phyloP scores from a whole-genome alignment of 2,329 filamentous ascomycete species.

The Penicillium oxalicum region DNA sequence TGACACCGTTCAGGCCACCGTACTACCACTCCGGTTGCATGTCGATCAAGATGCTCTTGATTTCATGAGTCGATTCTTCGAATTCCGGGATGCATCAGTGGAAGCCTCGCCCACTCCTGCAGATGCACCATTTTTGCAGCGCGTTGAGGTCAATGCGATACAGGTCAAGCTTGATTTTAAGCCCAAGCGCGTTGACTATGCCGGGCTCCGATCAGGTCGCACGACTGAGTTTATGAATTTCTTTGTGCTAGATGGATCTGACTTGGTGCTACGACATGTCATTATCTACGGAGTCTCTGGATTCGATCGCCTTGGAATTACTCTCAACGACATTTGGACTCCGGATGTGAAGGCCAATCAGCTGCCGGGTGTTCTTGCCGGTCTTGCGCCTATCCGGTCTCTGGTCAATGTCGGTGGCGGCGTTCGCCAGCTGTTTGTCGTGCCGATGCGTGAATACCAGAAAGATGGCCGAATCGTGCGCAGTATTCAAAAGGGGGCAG shows the following conservation, averaged over 20 bases:
- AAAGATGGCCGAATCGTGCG: conserved; percentile 91
- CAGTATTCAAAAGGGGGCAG: conserved; percentile 83
- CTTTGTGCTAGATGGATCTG: conserved; percentile 79
- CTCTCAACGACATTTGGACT: conserved; percentile 93
- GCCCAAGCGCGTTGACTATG: conserved; percentile 95
- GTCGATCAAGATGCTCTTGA: conserved; percentile 97
- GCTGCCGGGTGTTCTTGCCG: conserved; percentile 79
- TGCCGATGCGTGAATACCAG: conserved; percentile 86
- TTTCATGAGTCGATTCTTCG: conserved; percentile 95
- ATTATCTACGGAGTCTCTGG: conserved; percentile 90
- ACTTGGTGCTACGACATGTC: conserved; percentile 77
- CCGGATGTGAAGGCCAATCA: conserved; percentile 87
- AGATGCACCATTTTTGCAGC: conserved; percentile 80
- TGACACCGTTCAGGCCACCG: conserved; percentile 46
- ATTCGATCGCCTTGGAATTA: conserved; percentile 83
- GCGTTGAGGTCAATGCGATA: conserved; percentile 78
- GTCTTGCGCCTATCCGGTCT: conserved; percentile 81
- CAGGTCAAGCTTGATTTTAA: conserved; percentile 91
- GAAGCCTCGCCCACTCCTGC: conserved; percentile 53
- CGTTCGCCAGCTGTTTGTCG: conserved; percentile 76
- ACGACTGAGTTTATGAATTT: conserved; percentile 99
- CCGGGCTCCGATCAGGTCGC: conserved; percentile 80
- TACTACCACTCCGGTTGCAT: conserved; percentile 82
- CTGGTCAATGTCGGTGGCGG: conserved; percentile 87
- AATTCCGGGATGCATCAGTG: conserved; percentile 76